Percentiles rank a stretch among this genome's conserved stretches.
These are phyloP conservation scores for Chaetomium globosum DNA, from an alignment of 2,329 filamentous ascomycete species.

Conservation along the genomic window DNA sequence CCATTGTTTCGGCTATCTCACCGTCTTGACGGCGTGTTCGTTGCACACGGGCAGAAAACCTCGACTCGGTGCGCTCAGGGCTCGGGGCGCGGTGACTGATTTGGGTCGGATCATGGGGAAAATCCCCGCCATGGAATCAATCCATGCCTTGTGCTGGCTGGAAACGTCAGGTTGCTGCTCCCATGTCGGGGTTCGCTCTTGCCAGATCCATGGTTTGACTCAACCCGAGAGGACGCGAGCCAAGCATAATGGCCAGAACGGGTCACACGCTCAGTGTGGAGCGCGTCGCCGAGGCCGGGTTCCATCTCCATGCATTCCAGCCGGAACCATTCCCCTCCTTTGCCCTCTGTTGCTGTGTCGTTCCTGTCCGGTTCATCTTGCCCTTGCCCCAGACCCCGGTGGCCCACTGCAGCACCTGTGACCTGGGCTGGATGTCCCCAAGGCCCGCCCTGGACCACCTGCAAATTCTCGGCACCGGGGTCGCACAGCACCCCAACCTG, in stretches of 20 bases:
- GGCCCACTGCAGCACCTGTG: slow-evolving; percentile 17
- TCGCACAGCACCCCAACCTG: slow-evolving; percentile 31
- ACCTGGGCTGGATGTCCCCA: slow-evolving; percentile 30
- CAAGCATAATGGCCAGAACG: slow-evolving; percentile 30
- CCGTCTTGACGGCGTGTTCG: neutral
- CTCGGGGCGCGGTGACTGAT: neutral
- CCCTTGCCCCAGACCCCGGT: slow-evolving; percentile 10
- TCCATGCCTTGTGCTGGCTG: neutral
- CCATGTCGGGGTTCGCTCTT: slow-evolving; percentile 9
- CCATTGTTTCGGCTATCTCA: neutral
- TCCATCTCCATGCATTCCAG: slow-evolving; percentile 25
- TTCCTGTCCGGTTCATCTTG: slow-evolving; percentile 10
- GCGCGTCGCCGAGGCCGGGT: slow-evolving; percentile 18
- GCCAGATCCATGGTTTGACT: slow-evolving; percentile 18
- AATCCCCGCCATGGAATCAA: slow-evolving; percentile 1
- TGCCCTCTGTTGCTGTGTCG: neutral
- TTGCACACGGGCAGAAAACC: neutral
- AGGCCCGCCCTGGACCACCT: slow-evolving; percentile 24
- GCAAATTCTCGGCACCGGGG: slow-evolving; percentile 32
- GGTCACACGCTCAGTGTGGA: slow-evolving; percentile 35
- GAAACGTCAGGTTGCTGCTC: neutral
- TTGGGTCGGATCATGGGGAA: neutral
- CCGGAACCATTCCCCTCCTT: slow-evolving; percentile 27
- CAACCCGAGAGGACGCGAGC: slow-evolving; percentile 10
- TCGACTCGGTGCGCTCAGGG: neutral